Percentiles rank a stretch among this genome's conserved stretches.
Evolutionary conservation across 2,329 filamentous ascomycete genomes (phyloP).

Genomic region (Cercospora zeae-maydis): DNA sequence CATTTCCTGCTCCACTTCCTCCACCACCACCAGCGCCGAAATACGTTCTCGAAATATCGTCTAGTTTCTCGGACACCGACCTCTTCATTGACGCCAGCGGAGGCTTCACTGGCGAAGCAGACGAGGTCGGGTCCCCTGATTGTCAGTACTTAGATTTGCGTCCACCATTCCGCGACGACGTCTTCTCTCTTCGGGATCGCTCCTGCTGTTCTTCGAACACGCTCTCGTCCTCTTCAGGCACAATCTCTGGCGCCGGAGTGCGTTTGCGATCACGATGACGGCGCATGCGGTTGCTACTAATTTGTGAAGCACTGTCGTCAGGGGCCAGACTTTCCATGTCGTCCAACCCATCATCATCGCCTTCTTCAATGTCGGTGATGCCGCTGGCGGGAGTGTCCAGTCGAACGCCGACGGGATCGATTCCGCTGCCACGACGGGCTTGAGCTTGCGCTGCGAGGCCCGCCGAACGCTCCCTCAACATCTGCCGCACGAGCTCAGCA

Average conservation of each 20-base stretch:
- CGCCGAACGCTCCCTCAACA: conserved; percentile 76
- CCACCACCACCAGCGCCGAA: conserved; percentile 4
- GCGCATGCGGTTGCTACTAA: conserved; percentile 65
- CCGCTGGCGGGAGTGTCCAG: conserved; percentile 42
- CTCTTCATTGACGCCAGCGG: background rate
- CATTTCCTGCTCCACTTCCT: background rate
- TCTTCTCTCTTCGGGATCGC: conserved; percentile 5
- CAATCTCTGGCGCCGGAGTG: conserved; percentile 67
- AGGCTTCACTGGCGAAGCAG: conserved; percentile 7
- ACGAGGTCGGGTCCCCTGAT: conserved; percentile 10
- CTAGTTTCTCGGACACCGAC: conserved; percentile 9
- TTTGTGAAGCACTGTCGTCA: conserved; percentile 78
- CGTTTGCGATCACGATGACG: conserved; percentile 63
- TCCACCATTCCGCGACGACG: background rate
- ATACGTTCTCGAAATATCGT: conserved; percentile 11
- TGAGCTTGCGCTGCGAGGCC: conserved; percentile 67
- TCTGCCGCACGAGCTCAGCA: conserved; percentile 74
- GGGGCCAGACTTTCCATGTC: conserved; percentile 58
- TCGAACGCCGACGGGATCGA: conserved; percentile 42
- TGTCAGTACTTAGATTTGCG: conserved; percentile 14
- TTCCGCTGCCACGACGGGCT: conserved; percentile 53
- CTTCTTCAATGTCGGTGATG: conserved; percentile 35
- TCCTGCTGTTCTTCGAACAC: conserved; percentile 31
- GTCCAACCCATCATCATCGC: conserved; percentile 38
- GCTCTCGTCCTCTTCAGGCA: conserved; percentile 64